A percentile compares a stretch with the other conserved stretches of the same genome.
These are phyloP conservation scores for Leccinum longicurvipes DNA, from an alignment of 768 basidiomycete genomes.

Conservation along the genomic window DNA sequence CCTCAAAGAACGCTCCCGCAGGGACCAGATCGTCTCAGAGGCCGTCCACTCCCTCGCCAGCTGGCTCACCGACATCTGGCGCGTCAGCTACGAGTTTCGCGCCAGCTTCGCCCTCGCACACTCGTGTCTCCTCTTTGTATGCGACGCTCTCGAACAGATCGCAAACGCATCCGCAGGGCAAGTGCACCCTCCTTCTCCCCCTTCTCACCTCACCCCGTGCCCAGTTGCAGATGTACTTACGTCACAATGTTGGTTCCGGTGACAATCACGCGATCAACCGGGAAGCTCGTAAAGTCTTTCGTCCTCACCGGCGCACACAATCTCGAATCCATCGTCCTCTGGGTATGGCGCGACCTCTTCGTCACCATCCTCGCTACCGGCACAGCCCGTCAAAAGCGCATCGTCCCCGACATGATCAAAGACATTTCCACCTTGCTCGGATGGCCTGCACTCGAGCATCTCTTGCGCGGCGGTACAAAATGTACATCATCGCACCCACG, in stretches of 20 bases:
- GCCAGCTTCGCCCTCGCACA: conserved; percentile 53
- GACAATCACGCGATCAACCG: conserved; percentile 41
- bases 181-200: conserved; percentile 24
- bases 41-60: conserved; percentile 48
- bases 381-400: conserved; percentile 24
- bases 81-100: conserved; percentile 54
- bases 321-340: conserved; percentile 46
- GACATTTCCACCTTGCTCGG: conserved; percentile 53
- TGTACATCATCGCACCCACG: conserved; percentile 27
- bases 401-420: conserved; percentile 52
- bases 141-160: conserved; percentile 45
- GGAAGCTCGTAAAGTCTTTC: conserved; percentile 48
- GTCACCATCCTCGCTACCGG: conserved; percentile 48
- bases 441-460: conserved; percentile 47
- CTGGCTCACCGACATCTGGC: conserved; percentile 70
- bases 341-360: conserved; percentile 72
- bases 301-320: conserved; percentile 45
- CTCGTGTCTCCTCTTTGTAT: conserved; percentile 50
- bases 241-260: conserved; percentile 46
- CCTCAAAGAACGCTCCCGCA: conserved; percentile 50
- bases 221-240: conserved; percentile 55
- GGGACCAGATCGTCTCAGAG: conserved; percentile 54
- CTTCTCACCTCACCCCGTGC: conserved; percentile 1
- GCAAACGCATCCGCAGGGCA: conserved; percentile 36
- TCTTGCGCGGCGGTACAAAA: conserved; percentile 52